Evolutionary conservation across 2,329 filamentous ascomycete genomes (phyloP).

Genomic region (Nothopassalora personata): DNA sequence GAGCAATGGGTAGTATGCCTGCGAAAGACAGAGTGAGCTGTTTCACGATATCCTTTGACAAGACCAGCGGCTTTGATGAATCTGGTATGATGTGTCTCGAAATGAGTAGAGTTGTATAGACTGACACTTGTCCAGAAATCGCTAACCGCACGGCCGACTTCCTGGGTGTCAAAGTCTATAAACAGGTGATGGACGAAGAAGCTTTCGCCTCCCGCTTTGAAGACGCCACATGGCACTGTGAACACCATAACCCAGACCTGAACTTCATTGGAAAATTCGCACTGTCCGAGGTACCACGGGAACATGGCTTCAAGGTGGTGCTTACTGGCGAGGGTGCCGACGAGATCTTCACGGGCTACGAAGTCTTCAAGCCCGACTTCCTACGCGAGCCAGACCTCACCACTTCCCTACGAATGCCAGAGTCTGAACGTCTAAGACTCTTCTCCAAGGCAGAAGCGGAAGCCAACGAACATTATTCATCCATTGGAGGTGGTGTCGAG

Average conservation of each 20-base stretch:
- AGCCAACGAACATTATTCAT: conserved; percentile 7
- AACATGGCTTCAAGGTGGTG: conserved; percentile 50
- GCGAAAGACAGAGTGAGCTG: conserved; percentile 39
- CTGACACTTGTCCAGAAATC: conserved; percentile 29
- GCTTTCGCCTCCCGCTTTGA: conserved; percentile 41
- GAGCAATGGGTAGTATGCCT: conserved; percentile 43
- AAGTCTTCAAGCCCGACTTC: conserved; percentile 43
- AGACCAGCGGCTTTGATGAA: conserved; percentile 48
- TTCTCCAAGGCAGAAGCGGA: conserved; percentile 21
- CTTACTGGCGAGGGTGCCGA: conserved; percentile 36
- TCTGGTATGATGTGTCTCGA: conserved; percentile 26
- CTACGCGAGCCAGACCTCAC: conserved; percentile 46
- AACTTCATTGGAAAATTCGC: conserved; percentile 50
- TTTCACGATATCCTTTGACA: conserved; percentile 52
- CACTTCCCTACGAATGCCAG: conserved; percentile 21
- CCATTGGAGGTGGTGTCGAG: background rate
- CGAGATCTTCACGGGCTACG: conserved; percentile 53
- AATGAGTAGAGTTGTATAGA: too few species aligned
- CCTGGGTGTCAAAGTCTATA: conserved; percentile 43
- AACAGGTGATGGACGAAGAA: conserved; percentile 42
- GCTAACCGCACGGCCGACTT: conserved; percentile 46
- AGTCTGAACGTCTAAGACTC: conserved; percentile 16
- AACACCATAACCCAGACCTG: conserved; percentile 46
- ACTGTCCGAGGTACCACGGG: conserved; percentile 43
- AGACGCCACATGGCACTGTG: conserved; percentile 43